Conservation (phyloP, 257 asterid genomes). For the Nicotiana otophora region DNA sequence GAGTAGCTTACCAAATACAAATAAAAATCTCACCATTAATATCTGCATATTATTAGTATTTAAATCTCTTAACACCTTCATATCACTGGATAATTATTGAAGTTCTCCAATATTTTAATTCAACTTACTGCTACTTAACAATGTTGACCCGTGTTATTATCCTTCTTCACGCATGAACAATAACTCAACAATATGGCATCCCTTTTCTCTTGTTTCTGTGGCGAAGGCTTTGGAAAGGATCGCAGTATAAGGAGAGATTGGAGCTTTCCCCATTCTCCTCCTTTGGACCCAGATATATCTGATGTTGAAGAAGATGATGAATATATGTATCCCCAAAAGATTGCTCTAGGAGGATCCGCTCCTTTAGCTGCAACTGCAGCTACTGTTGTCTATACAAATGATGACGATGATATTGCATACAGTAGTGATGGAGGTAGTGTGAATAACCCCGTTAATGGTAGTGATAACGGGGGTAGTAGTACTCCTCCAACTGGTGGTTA, state of each 20-base stretch:
- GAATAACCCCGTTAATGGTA: not conserved
- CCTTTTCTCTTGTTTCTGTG: not conserved
- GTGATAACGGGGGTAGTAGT: not conserved
- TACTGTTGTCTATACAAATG: not conserved
- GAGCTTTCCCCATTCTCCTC: conserved; percentile 1
- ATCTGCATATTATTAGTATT: not conserved
- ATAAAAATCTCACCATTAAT: not conserved
- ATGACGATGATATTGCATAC: not conserved
- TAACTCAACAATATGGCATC: not conserved
- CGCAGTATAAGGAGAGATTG: not conserved
- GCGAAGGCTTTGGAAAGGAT: not conserved
- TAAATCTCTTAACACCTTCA: not conserved
- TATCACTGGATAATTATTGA: no score
- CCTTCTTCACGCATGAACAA: not conserved
- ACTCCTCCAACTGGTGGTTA: not conserved
- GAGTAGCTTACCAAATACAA: not conserved
- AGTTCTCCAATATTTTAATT: not conserved
- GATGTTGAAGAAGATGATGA: not conserved
- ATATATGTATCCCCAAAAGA: not conserved
- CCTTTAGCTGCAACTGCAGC: not conserved
- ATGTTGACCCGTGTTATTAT: not conserved
- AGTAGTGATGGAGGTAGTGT: not conserved
- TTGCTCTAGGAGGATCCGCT: not conserved
- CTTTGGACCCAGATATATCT: not conserved
- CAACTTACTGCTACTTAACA: not conserved